A percentile compares a stretch with the other conserved stretches of the same genome.
Conservation (phyloP, 164 flowering plant genomes). For the Liriodendron chinense region DNA sequence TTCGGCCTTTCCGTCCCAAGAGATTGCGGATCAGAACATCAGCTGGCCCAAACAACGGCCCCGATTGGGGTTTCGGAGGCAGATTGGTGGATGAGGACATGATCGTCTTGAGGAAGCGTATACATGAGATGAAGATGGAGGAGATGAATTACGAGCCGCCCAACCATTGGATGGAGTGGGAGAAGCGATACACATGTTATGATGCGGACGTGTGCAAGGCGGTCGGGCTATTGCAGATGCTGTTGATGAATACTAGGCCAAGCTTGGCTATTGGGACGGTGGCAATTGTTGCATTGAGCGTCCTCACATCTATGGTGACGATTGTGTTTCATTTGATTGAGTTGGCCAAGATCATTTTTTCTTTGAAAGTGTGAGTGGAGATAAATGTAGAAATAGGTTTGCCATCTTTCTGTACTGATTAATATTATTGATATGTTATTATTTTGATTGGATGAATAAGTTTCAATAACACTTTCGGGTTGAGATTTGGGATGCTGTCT, state of each 20-base stretch:
- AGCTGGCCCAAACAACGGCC: not conserved
- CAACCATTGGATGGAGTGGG: constrained; percentile 58
- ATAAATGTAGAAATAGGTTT: too few relatives aligned
- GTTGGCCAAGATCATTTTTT: constrained; percentile 4
- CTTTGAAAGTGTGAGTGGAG: too few relatives aligned
- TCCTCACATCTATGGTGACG: constrained; percentile 28
- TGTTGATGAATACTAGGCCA: constrained; percentile 57
- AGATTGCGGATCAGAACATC: too few relatives aligned
- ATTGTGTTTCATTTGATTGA: constrained; percentile 24
- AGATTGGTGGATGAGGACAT: constrained; percentile 40
- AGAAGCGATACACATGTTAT: constrained; percentile 39
- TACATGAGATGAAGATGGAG: constrained; percentile 52
- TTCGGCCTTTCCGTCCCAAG: too few relatives aligned
- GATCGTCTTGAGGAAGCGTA: constrained; percentile 33
- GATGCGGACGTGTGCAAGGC: constrained; percentile 36
- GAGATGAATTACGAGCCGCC: constrained; percentile 48
- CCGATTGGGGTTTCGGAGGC: constrained; percentile 19
- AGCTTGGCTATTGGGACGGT: constrained; percentile 42
- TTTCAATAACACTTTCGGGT: too few relatives aligned
- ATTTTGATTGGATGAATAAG: too few relatives aligned
- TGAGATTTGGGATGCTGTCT: too few relatives aligned
- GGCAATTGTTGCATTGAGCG: constrained; percentile 29
- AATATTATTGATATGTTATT: too few relatives aligned
- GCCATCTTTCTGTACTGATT: too few relatives aligned
- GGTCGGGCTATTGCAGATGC: constrained; percentile 40